A percentile compares a stretch with the other conserved stretches of the same genome.
Evolutionary conservation across 2,329 filamentous ascomycete species (phyloP).

Genomic region (Nakataea oryzae): DNA sequence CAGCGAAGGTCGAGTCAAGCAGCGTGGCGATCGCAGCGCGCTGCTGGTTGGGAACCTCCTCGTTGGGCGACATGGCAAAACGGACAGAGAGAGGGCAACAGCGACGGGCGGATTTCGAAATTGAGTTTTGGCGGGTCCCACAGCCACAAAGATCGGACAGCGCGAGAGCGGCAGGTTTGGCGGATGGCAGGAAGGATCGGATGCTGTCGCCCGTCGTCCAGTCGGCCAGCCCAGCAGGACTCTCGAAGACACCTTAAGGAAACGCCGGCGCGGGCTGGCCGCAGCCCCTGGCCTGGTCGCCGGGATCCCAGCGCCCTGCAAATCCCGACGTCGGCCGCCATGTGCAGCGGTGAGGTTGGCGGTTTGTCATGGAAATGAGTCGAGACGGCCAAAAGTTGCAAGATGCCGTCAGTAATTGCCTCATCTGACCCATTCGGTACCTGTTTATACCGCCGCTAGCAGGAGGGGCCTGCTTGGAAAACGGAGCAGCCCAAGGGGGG

Average conservation of each 20-base stretch:
- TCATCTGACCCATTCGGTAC: background rate
- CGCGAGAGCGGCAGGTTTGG: background rate
- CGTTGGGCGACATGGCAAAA: background rate
- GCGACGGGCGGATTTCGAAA: background rate
- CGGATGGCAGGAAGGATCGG: background rate
- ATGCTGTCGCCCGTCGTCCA: background rate
- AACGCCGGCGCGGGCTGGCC: background rate
- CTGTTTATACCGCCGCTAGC: background rate
- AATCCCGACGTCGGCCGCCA: background rate
- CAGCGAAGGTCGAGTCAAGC: conserved; percentile 18
- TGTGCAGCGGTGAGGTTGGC: background rate
- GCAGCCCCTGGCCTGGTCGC: background rate
- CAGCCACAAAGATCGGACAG: background rate
- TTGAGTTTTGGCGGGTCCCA: background rate
- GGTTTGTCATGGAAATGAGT: background rate
- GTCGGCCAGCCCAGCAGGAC: background rate
- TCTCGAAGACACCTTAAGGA: conserved; percentile 5
- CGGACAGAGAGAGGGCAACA: background rate
- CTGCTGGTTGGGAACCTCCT: background rate
- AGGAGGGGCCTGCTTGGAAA: background rate
- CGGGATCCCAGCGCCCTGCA: background rate
- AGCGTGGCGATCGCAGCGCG: background rate
- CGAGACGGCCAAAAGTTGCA: background rate
- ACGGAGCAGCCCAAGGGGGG: background rate
- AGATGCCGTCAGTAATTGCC: background rate